Evolutionary conservation across 192 early-diverging fungal species (phyloP), one percentile per base, ranked within the genome.

Genomic region (Diversispora eburnea): DNA sequence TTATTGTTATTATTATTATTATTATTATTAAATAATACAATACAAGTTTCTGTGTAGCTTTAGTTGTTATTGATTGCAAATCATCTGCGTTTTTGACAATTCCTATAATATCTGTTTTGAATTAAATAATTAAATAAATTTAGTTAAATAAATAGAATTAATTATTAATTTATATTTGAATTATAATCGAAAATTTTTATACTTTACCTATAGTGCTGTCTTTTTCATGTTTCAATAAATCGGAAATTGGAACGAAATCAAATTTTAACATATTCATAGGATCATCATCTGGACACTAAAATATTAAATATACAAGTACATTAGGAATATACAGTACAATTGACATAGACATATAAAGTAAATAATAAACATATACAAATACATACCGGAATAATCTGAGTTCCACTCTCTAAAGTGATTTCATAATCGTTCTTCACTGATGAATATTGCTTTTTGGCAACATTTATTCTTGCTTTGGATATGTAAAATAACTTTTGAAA

Each of bases 361-460:
- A n/a, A n/a, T 42, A 61, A 54, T 51, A 13, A 63, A 22, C 15
- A 8, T 43, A 47, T 47, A 43, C 20, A 39, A 39, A 33, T 33
- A 63, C 75, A 60, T 84, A 84, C 85, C 22, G 39, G 75, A 42
- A 80, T 83, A 45, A 99, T 84, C 15, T 84, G 76, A 4, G 92
- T 90, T 22, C 75, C 77, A 64, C 86, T 80, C 33, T 97, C 95
- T 54, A 98, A 79, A 4, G 86, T 84, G 51, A 99, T 80, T 80
- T 99, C 97, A 72, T 99, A 99, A 69, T 98, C 91, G 80, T 96
- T 95, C 77, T 91, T 86, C 49, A 93, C 78, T 56, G 80, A 93
- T 43, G 83, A 90, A 72, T 88, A 93, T 77, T 91, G 93, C 68
- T 93, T 88, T 60, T 94, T 93, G 19, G 96, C 96, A 77, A 90